phyloP scores from a whole-genome alignment of 352 stramenopile species.

The Lagenidium giganteum region DNA sequence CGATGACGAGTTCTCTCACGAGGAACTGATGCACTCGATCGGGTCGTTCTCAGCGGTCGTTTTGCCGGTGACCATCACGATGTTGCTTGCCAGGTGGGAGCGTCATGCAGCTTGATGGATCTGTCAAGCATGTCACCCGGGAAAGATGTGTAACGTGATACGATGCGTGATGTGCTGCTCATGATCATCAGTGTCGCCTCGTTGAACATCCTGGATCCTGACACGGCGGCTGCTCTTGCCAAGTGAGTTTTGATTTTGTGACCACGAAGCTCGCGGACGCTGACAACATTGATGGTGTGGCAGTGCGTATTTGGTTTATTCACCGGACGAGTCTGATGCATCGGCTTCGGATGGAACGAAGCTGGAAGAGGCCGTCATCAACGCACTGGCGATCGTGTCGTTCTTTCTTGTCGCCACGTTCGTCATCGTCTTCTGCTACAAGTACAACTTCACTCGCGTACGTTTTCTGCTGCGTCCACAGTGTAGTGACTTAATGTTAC shows the following conservation, averaged over 20 bases:
- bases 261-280: neutral
- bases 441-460: constrained; percentile 85
- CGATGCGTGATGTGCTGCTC: no score
- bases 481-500: neutral
- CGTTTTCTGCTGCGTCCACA: constrained; percentile 1
- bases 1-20: constrained; percentile 57
- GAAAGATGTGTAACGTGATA: no score
- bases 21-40: constrained; percentile 81
- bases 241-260: constrained; percentile 31
- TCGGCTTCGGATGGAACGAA: constrained; percentile 58
- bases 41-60: constrained; percentile 83
- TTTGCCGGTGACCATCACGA: constrained; percentile 72
- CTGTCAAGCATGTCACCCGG: no score
- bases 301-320: constrained; percentile 80
- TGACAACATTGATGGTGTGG: constrained; percentile 2
- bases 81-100: constrained; percentile 82
- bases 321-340: constrained; percentile 44
- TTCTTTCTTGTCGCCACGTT: constrained; percentile 89
- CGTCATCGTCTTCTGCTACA: constrained; percentile 89
- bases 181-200: constrained; percentile 73
- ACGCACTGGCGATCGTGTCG: constrained; percentile 86
- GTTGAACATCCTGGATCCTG: constrained; percentile 71
- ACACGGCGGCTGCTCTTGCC: constrained; percentile 61
- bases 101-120: no score
- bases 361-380: constrained; percentile 73